A percentile compares a stretch with the other conserved stretches of the same genome.
Evolutionary conservation across 2,329 filamentous ascomycete species (phyloP).

Genomic region (Parastagonospora avenae): DNA sequence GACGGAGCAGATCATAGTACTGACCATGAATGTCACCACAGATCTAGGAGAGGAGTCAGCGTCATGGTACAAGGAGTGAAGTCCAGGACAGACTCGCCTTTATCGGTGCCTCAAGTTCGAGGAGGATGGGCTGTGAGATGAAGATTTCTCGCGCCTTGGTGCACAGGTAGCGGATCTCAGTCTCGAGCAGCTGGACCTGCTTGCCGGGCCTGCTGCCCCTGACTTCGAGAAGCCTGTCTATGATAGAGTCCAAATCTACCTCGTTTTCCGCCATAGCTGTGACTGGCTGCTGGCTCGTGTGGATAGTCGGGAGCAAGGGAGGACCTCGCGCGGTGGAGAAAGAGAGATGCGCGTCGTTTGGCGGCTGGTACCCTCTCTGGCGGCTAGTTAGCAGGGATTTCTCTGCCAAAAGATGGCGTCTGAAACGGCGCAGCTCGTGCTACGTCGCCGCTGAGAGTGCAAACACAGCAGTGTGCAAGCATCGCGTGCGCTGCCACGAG

Average conservation of each 20-base stretch:
- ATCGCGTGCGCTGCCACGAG: slow-evolving; percentile 4
- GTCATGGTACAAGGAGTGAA: too few relatives aligned
- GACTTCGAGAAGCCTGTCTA: slow-evolving; percentile 96
- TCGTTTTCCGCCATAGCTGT: slow-evolving; percentile 79
- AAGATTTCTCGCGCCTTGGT: slow-evolving; percentile 99
- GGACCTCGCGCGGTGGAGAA: slow-evolving; percentile 41
- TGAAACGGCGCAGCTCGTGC: slow-evolving; percentile 8
- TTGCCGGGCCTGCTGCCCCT: slow-evolving; percentile 97
- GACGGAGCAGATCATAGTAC: slow-evolving; percentile 95
- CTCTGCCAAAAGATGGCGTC: slow-evolving; percentile 9
- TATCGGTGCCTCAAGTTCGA: slow-evolving; percentile 97
- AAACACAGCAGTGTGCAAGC: slow-evolving; percentile 8
- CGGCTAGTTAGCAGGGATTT: slow-evolving; percentile 25
- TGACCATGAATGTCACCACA: slow-evolving; percentile 99
- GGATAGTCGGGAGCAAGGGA: slow-evolving; percentile 31
- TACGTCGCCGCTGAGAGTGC: slow-evolving; percentile 17
- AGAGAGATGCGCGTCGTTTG: slow-evolving; percentile 32
- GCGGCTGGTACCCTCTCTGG: slow-evolving; percentile 24
- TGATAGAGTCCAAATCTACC: slow-evolving; percentile 99
- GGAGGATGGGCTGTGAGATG: slow-evolving; percentile 96
- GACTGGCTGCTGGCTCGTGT: slow-evolving; percentile 41
- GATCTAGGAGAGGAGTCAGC: slow-evolving; percentile 65
- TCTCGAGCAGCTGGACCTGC: slow-evolving; percentile 95
- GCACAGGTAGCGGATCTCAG: slow-evolving; percentile 95
- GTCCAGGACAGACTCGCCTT: slow-evolving; percentile 69